phyloP scores from a whole-genome alignment of 2,329 filamentous ascomycete species.

The Trematosphaeria pertusa region DNA sequence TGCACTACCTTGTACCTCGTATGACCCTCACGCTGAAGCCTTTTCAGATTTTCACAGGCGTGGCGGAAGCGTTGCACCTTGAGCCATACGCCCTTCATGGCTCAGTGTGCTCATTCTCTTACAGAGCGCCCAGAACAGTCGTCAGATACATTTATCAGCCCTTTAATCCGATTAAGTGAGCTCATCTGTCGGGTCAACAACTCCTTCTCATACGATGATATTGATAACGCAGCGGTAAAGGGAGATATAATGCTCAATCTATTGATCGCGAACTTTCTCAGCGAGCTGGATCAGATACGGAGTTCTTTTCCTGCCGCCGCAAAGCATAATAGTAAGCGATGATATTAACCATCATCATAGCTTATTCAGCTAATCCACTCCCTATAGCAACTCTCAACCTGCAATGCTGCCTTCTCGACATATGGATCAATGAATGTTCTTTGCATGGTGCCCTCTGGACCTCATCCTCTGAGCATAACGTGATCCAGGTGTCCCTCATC shows the following conservation, averaged over 20 bases:
- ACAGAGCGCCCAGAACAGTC: slow-evolving; percentile 13
- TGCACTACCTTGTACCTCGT: slow-evolving; percentile 31
- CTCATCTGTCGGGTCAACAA: slow-evolving; percentile 25
- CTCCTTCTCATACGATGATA: slow-evolving; percentile 32
- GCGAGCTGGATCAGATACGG: slow-evolving; percentile 22
- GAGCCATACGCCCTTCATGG: slow-evolving; percentile 24
- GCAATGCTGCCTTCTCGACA: slow-evolving; percentile 13
- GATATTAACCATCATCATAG: too few relatives aligned
- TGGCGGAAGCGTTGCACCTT: slow-evolving; percentile 28
- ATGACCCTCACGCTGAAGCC: slow-evolving; percentile 23
- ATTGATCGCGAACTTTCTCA: slow-evolving; percentile 20
- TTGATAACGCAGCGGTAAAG: slow-evolving; percentile 25
- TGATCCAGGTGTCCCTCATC: slow-evolving; percentile 5
- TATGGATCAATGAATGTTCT: slow-evolving; percentile 30
- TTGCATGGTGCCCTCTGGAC: slow-evolving; percentile 27
- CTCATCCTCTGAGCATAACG: neutral
- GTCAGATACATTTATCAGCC: slow-evolving; percentile 26
- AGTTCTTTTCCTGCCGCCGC: slow-evolving; percentile 6
- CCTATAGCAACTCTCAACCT: slow-evolving; percentile 15
- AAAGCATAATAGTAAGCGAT: slow-evolving; percentile 18
- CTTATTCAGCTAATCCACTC: too few relatives aligned
- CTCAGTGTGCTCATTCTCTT: slow-evolving; percentile 20
- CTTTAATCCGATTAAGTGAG: slow-evolving; percentile 24
- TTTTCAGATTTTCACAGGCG: slow-evolving; percentile 25
- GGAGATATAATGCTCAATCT: slow-evolving; percentile 26